Percentiles rank a stretch among this genome's conserved stretches.
Evolutionary conservation across 306 rosid genomes (phyloP).

Genomic region (Pterocarpus macrocarpus): DNA sequence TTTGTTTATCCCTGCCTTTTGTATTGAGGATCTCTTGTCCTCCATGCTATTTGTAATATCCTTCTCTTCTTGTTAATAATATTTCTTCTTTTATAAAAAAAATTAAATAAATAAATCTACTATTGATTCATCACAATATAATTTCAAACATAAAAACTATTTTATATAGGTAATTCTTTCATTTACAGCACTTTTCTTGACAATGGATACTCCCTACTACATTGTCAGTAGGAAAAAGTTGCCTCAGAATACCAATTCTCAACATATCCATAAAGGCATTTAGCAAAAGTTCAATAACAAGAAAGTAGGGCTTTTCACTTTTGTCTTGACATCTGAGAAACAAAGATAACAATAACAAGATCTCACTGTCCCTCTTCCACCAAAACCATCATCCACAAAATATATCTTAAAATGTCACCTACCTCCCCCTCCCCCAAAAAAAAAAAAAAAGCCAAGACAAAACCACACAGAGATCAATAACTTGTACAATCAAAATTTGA

Average conservation of each 20-base stretch:
- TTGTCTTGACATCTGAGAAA: not conserved
- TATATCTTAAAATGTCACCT: slow-evolving; percentile 1
- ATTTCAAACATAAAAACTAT: slow-evolving; percentile 12
- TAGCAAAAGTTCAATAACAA: not conserved
- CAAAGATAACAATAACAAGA: not conserved
- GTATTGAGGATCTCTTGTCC: too few species aligned
- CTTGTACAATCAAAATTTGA: not conserved
- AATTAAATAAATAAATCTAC: too few species aligned
- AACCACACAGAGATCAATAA: too few species aligned
- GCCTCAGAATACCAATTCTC: slow-evolving; percentile 17
- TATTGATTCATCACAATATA: not conserved
- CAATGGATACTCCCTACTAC: not conserved
- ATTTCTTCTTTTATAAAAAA: too few species aligned
- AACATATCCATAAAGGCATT: not conserved
- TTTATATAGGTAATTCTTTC: not conserved
- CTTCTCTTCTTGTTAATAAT: too few species aligned
- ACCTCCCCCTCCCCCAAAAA: not conserved
- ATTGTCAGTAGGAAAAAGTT: not conserved
- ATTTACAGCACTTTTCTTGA: not conserved
- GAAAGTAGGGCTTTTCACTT: not conserved
- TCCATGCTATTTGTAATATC: too few species aligned
- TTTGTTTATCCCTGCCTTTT: too few species aligned
- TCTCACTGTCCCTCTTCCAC: slow-evolving; percentile 11
- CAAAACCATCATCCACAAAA: slow-evolving; percentile 6
- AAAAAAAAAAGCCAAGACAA: too few species aligned